phyloP scores from a whole-genome alignment of 805 yeast species.

The Ogataea polymorpha region DNA sequence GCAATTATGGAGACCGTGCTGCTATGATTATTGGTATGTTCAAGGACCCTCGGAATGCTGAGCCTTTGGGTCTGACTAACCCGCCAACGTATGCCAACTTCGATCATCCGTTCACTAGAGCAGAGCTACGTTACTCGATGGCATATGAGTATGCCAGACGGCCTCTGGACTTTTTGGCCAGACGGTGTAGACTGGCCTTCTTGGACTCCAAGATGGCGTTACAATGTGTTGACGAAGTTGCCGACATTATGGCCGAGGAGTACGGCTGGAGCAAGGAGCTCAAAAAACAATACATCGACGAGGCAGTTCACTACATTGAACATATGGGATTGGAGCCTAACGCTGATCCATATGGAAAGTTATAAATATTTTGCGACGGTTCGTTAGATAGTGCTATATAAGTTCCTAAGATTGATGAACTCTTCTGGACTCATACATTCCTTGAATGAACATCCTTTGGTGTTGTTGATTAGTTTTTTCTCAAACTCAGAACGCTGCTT shows the following conservation, averaged over 20 bases:
- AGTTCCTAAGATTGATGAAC: conserved; percentile 37
- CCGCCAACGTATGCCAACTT: conserved; percentile 42
- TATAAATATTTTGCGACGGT: conserved; percentile 2
- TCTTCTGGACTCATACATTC: conserved; percentile 45
- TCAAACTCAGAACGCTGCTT: conserved; percentile 53
- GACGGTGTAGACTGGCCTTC: conserved; percentile 92
- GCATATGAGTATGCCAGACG: conserved; percentile 83
- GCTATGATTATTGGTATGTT: conserved; percentile 65
- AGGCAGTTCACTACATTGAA: conserved; percentile 56
- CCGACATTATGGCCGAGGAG: conserved; percentile 78
- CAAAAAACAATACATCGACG: conserved; percentile 48
- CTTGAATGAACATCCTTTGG: conserved; percentile 40
- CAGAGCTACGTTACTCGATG: conserved; percentile 81
- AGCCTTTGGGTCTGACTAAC: conserved; percentile 54
- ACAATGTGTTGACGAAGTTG: conserved; percentile 78
- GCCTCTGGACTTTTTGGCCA: conserved; percentile 84
- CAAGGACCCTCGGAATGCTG: conserved; percentile 51
- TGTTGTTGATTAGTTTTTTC: conserved; percentile 44
- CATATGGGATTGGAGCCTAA: conserved; percentile 50
- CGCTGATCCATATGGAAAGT: conserved; percentile 23
- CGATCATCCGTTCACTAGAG: conserved; percentile 85
- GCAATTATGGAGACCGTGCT: conserved; percentile 88
- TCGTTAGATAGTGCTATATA: conserved; percentile 35
- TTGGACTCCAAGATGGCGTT: conserved; percentile 83
- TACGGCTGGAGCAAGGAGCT: conserved; percentile 66